Evolutionary conservation across 176 grass and related monocot genomes (phyloP).

Genomic region (Musa beccarii): DNA sequence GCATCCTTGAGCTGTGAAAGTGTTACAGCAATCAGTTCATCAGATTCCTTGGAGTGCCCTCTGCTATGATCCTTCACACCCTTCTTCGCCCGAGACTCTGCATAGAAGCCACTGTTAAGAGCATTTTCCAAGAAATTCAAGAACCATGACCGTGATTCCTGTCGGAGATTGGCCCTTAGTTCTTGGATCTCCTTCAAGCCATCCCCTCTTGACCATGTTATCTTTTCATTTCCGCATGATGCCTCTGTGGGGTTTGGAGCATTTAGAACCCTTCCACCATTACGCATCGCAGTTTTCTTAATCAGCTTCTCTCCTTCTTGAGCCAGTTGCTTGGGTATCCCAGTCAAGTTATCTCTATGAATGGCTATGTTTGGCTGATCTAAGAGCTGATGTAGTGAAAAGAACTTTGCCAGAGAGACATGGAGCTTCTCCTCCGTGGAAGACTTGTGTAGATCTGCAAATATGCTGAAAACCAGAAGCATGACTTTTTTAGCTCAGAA

Average conservation of each 20-base stretch:
- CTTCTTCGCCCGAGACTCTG: conserved; percentile 32
- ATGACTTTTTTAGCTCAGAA: not conserved
- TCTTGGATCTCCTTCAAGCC: conserved; percentile 86
- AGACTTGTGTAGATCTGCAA: conserved; percentile 61
- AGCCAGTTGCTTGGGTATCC: conserved; percentile 33
- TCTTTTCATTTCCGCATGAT: conserved; percentile 41
- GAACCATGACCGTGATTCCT: conserved; percentile 73
- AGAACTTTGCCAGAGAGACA: conserved; percentile 66
- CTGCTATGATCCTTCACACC: conserved; percentile 32
- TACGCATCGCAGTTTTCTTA: conserved; percentile 39
- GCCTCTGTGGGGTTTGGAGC: conserved; percentile 35
- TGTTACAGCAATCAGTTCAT: conserved; percentile 57
- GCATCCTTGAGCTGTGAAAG: conserved; percentile 88
- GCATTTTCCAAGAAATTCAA: conserved; percentile 68
- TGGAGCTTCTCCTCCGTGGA: conserved; percentile 47
- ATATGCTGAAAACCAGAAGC: conserved; percentile 42
- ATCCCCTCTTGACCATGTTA: conserved; percentile 75
- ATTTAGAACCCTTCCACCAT: conserved; percentile 29
- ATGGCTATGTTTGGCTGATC: conserved; percentile 44
- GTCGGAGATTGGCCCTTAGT: conserved; percentile 46
- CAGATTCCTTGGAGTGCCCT: conserved; percentile 48
- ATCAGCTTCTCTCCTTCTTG: conserved; percentile 48
- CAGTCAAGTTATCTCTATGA: conserved; percentile 39
- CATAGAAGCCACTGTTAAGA: conserved; percentile 55
- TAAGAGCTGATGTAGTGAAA: conserved; percentile 66